Evolutionary conservation across 805 yeast species (phyloP), one percentile per base, ranked within the genome.

Genomic region (Yamadazyma tumulicola): DNA sequence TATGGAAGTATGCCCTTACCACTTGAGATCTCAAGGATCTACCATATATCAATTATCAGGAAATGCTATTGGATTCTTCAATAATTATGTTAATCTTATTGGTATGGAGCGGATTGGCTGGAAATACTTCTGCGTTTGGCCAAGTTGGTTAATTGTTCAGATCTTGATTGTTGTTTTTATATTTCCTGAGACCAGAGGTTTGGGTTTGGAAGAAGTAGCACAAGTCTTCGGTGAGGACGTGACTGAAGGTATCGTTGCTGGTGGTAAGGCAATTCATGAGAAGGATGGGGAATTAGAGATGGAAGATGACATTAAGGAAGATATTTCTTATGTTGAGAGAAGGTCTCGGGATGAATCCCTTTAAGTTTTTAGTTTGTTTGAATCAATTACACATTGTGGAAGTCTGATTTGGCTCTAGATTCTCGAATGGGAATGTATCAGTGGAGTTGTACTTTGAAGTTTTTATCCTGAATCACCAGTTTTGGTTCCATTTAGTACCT

Each of bases 91-190:
- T 16, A 56, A 55, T 34, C 57, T 64, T 6, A 47, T 60, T 45
- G 73, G 68, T 34, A 53, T 67, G 65, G 67, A 53, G 14, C 59
- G 59, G 10, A 59, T 68, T 32, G 48, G 48, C 13, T 67, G 71
- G 71, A 66, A 63, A 45, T 68, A 64, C 54, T 68, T 67, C 46
- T 61, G 67, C 40, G 70, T 68, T 8, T 59, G 45, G 51, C 50
- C 57, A 23, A 54, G 56, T 25, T 55, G 48, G 46, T 26, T 57
- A 23, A 47, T 43, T 3, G 48, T 48, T 20, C 60, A 57, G 34
- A 38, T 53, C 19, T 31, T 42, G 10, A 36, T 57, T 20, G 55
- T 55, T 26, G 53, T 49, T 46, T 56, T 65, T 47, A 39, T 54
- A 34, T 65, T 49, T 50, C 67, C 65, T 10, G 74, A 68, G 44